Conservation (phyloP, 2,329 filamentous ascomycete species). For the Aspergillus pseudoterreus region DNA sequence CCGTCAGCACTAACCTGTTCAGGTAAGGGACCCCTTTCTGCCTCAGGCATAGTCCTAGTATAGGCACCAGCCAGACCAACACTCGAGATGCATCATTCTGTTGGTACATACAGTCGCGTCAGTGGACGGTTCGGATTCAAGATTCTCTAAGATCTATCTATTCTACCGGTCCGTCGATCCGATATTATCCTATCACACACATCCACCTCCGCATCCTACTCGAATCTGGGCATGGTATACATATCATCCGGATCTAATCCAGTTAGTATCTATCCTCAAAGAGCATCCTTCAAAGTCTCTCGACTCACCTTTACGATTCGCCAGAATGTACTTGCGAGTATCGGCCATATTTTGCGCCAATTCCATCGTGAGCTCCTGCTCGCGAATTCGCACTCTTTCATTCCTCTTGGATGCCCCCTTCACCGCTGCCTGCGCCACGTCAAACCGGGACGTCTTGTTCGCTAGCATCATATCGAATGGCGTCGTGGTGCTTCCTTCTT, state of each 20-base stretch:
- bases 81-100: no score
- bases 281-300: no score
- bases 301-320: slow-evolving; percentile 50
- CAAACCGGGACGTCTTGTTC: slow-evolving; percentile 58
- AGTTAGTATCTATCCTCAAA: background rate
- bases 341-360: slow-evolving; percentile 49
- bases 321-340: slow-evolving; percentile 51
- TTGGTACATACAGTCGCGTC: no score
- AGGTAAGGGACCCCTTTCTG: background rate
- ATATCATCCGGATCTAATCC: slow-evolving; percentile 50
- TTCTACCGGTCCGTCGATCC: no score
- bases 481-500: slow-evolving; percentile 65
- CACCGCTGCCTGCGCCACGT: slow-evolving; percentile 56
- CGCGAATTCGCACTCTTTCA: slow-evolving; percentile 42
- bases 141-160: no score
- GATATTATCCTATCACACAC: no score
- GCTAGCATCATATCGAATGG: slow-evolving; percentile 68
- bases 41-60: no score
- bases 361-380: slow-evolving; percentile 48
- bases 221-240: slow-evolving; percentile 39
- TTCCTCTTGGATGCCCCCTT: slow-evolving; percentile 47
- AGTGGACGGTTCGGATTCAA: no score
- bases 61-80: no score
- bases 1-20: background rate
- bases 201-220: background rate